Conservation (phyloP, 2,329 filamentous ascomycete species). For the Aspergillus tanneri region DNA sequence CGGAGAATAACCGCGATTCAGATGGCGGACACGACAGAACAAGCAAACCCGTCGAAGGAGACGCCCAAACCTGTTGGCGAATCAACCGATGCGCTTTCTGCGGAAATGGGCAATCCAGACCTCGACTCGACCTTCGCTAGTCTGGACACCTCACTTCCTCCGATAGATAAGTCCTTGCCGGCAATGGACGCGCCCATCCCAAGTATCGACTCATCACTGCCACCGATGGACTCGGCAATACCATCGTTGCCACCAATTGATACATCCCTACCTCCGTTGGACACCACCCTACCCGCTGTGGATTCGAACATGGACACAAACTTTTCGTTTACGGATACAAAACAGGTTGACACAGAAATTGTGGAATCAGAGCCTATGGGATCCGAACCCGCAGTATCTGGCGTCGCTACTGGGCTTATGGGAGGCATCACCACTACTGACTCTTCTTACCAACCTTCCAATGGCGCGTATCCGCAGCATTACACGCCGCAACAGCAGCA, state of each 20-base stretch:
- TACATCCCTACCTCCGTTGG: constrained; percentile 30
- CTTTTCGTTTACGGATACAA: constrained; percentile 20
- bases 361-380: constrained; percentile 5
- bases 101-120: constrained; percentile 2
- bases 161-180: constrained; percentile 27
- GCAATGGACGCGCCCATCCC: constrained; percentile 28
- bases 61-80: constrained; percentile 19
- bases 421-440: constrained; percentile 37
- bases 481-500: constrained; percentile 27
- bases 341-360: constrained; percentile 11
- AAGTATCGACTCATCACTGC: constrained; percentile 32
- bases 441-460: constrained; percentile 48
- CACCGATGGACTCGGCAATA: constrained; percentile 31
- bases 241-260: constrained; percentile 28
- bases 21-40: constrained; percentile 25
- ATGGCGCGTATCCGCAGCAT: constrained; percentile 31
- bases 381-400: constrained; percentile 8
- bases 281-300: constrained; percentile 26
- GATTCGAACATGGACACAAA: constrained; percentile 15
- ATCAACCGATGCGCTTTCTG: constrained; percentile 1
- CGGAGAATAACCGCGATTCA: constrained; percentile 6
- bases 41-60: constrained; percentile 20
- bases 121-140: background rate
- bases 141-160: constrained; percentile 25
- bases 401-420: constrained; percentile 21